phyloP scores from a whole-genome alignment of 108 stramenopile species.

The Cyclotella choctawhatcheeana region DNA sequence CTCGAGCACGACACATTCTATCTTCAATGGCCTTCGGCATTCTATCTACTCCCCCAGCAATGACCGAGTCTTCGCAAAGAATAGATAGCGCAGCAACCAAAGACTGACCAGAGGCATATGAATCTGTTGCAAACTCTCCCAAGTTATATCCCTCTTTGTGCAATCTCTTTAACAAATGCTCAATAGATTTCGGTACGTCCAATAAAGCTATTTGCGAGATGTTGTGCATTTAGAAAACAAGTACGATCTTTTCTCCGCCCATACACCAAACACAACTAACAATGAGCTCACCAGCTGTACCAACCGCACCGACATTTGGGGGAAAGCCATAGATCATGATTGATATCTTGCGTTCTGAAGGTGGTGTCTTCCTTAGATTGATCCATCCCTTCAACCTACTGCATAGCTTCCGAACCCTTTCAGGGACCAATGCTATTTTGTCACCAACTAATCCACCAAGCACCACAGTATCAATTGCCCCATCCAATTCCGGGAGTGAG shows the following conservation, averaged over 20 bases:
- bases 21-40: slow-evolving; percentile 62
- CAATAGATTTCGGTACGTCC: slow-evolving; percentile 79
- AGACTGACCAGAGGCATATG: slow-evolving; percentile 42
- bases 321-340: slow-evolving; percentile 89
- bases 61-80: slow-evolving; percentile 56
- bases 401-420: slow-evolving; percentile 76
- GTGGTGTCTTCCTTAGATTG: slow-evolving; percentile 59
- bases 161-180: slow-evolving; percentile 58
- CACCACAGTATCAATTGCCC: slow-evolving; percentile 88
- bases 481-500: slow-evolving; percentile 86
- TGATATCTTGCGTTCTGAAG: slow-evolving; percentile 58
- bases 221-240: too few relatives aligned
- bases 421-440: slow-evolving; percentile 83
- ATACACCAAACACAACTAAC: too few relatives aligned
- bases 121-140: slow-evolving; percentile 62
- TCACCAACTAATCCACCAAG: slow-evolving; percentile 87
- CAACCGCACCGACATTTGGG: slow-evolving; percentile 89
- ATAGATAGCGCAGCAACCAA: slow-evolving; percentile 39
- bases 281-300: too few relatives aligned
- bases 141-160: slow-evolving; percentile 78
- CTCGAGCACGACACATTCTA: slow-evolving; percentile 57
- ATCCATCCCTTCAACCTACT: slow-evolving; percentile 66
- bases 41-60: slow-evolving; percentile 57
- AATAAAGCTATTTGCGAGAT: too few relatives aligned
- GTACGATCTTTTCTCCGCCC: too few relatives aligned